phyloP scores from a whole-genome alignment of 176 grass and related monocot genomes.

The Zizania latifolia region DNA sequence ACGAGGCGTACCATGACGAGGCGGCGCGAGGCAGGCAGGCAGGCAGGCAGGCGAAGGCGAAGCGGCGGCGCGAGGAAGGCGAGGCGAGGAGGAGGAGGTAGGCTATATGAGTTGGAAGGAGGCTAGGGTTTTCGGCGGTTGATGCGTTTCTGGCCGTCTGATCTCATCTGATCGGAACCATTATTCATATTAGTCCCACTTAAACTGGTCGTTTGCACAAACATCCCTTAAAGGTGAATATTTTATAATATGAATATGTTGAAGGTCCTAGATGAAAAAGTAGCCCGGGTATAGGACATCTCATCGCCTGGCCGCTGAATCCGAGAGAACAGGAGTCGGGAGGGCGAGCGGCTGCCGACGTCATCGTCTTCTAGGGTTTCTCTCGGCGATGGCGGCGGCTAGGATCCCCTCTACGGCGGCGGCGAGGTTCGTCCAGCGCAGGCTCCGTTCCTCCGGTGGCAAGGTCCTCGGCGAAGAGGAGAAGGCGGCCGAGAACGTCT shows the following conservation, averaged over 20 bases:
- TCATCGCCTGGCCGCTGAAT: no score
- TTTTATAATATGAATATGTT: not conserved
- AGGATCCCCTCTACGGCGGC: slow-evolving; percentile 23
- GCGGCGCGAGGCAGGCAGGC: not conserved
- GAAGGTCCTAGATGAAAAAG: not conserved
- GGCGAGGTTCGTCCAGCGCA: slow-evolving; percentile 41
- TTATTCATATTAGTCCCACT: not conserved
- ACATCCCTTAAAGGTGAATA: not conserved
- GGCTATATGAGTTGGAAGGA: slow-evolving; percentile 20
- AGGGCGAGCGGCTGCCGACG: not conserved
- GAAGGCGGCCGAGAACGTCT: slow-evolving; percentile 77
- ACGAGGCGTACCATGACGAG: not conserved
- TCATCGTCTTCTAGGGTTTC: slow-evolving; percentile 24
- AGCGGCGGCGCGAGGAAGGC: not conserved
- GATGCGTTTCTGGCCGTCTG: not conserved
- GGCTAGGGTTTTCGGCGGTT: slow-evolving; percentile 19
- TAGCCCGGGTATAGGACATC: no score
- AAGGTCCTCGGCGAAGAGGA: slow-evolving; percentile 93
- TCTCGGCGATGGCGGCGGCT: slow-evolving; percentile 31
- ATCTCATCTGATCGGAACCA: not conserved
- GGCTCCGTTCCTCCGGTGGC: slow-evolving; percentile 64
- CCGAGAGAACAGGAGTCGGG: not conserved
- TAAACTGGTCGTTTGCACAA: fast-evolving
- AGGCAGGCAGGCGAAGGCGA: not conserved
- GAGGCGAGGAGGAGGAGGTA: not conserved